Evolutionary conservation across 768 basidiomycete species (phyloP).

Genomic region (Hemileccinum rubropunctum): DNA sequence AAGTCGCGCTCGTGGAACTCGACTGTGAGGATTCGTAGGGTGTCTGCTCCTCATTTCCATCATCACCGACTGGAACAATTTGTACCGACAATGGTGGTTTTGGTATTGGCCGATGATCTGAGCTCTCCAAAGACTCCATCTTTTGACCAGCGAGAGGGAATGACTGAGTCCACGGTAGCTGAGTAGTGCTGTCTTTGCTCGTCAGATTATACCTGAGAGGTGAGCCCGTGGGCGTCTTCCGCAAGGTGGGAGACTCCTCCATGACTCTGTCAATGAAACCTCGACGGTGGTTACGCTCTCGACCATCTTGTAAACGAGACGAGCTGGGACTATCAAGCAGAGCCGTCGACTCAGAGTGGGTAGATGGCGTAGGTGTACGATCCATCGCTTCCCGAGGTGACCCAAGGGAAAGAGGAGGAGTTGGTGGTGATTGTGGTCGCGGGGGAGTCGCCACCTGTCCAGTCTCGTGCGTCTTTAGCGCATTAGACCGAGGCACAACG

Average conservation of each 20-base stretch:
- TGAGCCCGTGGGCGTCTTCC: slow-evolving; percentile 50
- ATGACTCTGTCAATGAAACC: slow-evolving; percentile 50
- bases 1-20: slow-evolving; percentile 45
- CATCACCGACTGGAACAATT: slow-evolving; percentile 10
- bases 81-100: slow-evolving; percentile 17
- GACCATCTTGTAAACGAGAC: slow-evolving; percentile 11
- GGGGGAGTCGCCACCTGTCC: slow-evolving; percentile 1
- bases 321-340: slow-evolving; percentile 9
- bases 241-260: slow-evolving; percentile 32
- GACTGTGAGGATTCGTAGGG: slow-evolving; percentile 45
- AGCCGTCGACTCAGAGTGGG: slow-evolving; percentile 12
- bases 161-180: slow-evolving; percentile 35
- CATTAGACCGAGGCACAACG: slow-evolving; percentile 40
- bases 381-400: slow-evolving; percentile 14
- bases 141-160: slow-evolving; percentile 28
- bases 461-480: slow-evolving; percentile 1
- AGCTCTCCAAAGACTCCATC: slow-evolving; percentile 7
- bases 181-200: slow-evolving; percentile 21
- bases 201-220: slow-evolving; percentile 30
- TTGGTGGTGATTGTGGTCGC: background rate
- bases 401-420: slow-evolving; percentile 25
- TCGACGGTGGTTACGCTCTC: slow-evolving; percentile 51
- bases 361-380: slow-evolving; percentile 4
- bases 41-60: slow-evolving; percentile 40
- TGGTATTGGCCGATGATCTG: background rate